Conservation (phyloP, 192 early-diverging fungal species). For the Phlyctochytrium bullatum region DNA sequence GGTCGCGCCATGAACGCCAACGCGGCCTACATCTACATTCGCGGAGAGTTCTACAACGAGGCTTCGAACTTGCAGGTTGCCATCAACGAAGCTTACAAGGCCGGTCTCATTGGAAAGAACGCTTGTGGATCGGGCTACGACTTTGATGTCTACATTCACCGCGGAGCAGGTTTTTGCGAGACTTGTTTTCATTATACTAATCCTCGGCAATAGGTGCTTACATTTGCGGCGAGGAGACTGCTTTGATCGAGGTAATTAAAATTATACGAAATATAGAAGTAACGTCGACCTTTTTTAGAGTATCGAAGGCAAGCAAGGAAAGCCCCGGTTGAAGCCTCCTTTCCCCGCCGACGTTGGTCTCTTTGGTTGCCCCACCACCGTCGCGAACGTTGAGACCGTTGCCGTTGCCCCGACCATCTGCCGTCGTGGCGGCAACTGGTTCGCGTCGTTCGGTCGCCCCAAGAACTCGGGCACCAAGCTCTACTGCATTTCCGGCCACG, state of each 20-base stretch:
- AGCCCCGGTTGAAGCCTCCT: constrained; percentile 97
- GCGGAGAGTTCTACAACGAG: constrained; percentile 97
- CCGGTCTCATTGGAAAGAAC: constrained; percentile 97
- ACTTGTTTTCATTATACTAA: too few relatives aligned
- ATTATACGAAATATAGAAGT: too few relatives aligned
- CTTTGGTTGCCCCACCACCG: constrained; percentile 99
- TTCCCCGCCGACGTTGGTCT: constrained; percentile 98
- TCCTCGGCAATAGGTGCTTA: too few relatives aligned
- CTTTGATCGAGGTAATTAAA: constrained; percentile 58
- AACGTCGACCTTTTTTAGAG: too few relatives aligned
- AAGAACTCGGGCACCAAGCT: constrained; percentile 95
- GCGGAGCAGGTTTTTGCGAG: too few relatives aligned
- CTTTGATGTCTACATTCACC: constrained; percentile 97
- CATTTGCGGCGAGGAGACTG: constrained; percentile 94
- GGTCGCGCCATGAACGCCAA: constrained; percentile 96
- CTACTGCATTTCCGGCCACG: constrained; percentile 97
- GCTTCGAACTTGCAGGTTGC: constrained; percentile 88
- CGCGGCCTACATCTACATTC: constrained; percentile 97
- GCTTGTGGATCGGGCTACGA: constrained; percentile 95
- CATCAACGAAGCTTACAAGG: constrained; percentile 97
- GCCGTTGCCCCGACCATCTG: constrained; percentile 95
- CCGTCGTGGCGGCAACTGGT: constrained; percentile 89
- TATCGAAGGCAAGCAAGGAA: constrained; percentile 96
- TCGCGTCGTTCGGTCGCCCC: constrained; percentile 88
- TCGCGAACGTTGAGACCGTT: constrained; percentile 99